Percentiles rank a stretch among this genome's conserved stretches.
Evolutionary conservation across 2,329 filamentous ascomycete species (phyloP).

Genomic region (Sporothrix luriei): DNA sequence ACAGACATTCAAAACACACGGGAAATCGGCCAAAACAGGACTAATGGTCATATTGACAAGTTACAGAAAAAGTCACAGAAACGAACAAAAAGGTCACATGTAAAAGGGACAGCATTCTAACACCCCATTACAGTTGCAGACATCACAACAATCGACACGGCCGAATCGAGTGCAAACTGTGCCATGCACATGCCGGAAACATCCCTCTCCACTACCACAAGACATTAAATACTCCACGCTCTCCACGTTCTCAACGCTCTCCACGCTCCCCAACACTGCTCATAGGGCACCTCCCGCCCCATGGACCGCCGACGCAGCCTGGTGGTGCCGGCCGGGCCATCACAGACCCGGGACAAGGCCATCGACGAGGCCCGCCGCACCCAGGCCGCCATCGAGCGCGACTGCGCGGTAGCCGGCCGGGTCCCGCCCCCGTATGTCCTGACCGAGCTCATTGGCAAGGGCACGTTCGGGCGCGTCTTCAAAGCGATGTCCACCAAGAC

Average conservation of each 20-base stretch:
- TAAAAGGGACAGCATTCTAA: too few species aligned
- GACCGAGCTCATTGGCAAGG: conserved; percentile 64
- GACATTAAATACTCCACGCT: neutral
- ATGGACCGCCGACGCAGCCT: conserved; percentile 22
- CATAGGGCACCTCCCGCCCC: neutral
- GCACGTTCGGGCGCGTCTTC: conserved; percentile 2
- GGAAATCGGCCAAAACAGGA: neutral
- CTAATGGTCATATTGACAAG: neutral
- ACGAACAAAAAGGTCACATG: neutral
- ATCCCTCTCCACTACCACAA: neutral
- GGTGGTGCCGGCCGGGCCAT: conserved; percentile 17
- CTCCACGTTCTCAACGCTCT: too few species aligned
- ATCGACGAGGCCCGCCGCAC: conserved; percentile 65
- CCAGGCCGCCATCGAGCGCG: conserved; percentile 60
- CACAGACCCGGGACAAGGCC: conserved; percentile 47
- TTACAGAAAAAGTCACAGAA: neutral
- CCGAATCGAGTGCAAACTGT: neutral
- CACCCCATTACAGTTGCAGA: neutral
- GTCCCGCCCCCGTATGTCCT: conserved; percentile 62
- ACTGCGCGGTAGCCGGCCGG: conserved; percentile 57
- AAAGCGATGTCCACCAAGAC: neutral
- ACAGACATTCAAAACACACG: conserved; percentile 10
- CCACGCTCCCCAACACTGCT: neutral
- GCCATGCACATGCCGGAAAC: neutral
- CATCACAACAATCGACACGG: neutral